Percentiles rank a stretch among this genome's conserved stretches.
These are phyloP conservation scores for Zymoseptoria pseudotritici DNA, from an alignment of 2,329 filamentous ascomycete genomes.

Conservation along the genomic window DNA sequence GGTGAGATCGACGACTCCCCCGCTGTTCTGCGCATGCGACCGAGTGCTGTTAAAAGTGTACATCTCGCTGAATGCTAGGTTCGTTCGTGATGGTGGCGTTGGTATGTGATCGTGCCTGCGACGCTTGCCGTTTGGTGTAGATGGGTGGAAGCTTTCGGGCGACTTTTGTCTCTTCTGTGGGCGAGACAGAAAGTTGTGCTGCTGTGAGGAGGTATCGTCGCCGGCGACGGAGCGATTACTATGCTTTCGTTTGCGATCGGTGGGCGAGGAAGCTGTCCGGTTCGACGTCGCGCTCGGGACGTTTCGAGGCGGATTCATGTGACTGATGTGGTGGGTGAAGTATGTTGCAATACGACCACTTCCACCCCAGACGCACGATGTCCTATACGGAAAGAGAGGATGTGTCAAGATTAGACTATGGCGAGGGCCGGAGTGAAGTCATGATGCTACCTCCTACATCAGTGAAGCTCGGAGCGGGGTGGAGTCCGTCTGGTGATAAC, in stretches of 20 bases:
- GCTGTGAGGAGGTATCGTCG: conserved; percentile 27
- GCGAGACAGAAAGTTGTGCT: conserved; percentile 36
- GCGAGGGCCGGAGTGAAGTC: neutral
- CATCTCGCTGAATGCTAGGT: conserved; percentile 41
- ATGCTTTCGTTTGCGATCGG: conserved; percentile 20
- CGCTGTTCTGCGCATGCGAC: conserved; percentile 30
- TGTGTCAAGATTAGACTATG: neutral
- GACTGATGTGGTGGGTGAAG: conserved; percentile 3
- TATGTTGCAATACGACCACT: neutral
- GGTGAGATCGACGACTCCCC: conserved; percentile 38
- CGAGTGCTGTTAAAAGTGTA: conserved; percentile 41
- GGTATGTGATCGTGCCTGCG: conserved; percentile 27
- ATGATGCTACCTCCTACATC: neutral
- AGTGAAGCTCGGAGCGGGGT: too few relatives aligned
- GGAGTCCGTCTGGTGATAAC: too few relatives aligned
- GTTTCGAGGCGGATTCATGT: conserved; percentile 19
- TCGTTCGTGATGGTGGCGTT: conserved; percentile 9
- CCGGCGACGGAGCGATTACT: conserved; percentile 1
- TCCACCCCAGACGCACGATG: neutral
- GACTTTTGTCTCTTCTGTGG: conserved; percentile 16
- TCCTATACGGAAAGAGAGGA: neutral
- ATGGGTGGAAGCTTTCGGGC: conserved; percentile 11
- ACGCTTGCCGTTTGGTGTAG: conserved; percentile 35
- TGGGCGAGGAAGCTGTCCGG: conserved; percentile 5
- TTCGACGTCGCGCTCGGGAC: conserved; percentile 13